Conservation (phyloP, 371 early-diverging fungal species). For the Umbelopsis sp. region DNA sequence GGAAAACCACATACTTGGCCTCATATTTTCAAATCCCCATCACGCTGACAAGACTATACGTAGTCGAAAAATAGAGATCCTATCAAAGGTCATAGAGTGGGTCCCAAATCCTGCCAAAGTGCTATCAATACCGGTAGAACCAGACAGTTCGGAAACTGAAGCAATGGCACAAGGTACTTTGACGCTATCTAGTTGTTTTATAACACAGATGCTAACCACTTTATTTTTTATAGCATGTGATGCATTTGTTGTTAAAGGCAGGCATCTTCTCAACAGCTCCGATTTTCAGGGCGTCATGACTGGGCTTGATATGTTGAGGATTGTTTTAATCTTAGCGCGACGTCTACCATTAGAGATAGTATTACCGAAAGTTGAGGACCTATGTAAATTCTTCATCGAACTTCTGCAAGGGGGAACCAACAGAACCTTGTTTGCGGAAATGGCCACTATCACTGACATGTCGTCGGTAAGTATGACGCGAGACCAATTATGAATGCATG, state of each 20-base stretch:
- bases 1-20: conserved; percentile 21
- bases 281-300: conserved; percentile 17
- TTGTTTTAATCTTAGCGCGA: conserved; percentile 14
- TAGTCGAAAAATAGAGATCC: conserved; percentile 34
- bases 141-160: too few relatives aligned
- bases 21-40: conserved; percentile 21
- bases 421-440: background rate
- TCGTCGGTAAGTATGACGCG: too few relatives aligned
- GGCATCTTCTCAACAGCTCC: background rate
- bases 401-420: background rate
- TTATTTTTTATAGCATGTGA: conserved; percentile 18
- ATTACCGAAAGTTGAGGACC: conserved; percentile 6
- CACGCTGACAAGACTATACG: conserved; percentile 30
- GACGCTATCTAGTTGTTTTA: background rate
- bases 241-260: conserved; percentile 6
- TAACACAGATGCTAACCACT: background rate
- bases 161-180: background rate
- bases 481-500: too few relatives aligned
- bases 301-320: conserved; percentile 20
- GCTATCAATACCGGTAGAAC: background rate
- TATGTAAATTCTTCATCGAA: conserved; percentile 1
- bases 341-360: conserved; percentile 13
- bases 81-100: conserved; percentile 34
- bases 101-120: conserved; percentile 28
- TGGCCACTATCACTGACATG: background rate